Evolutionary conservation across 2,329 filamentous ascomycete genomes (phyloP), one percentile per base, ranked within the genome.

Genomic region (Polychaeton citri): DNA sequence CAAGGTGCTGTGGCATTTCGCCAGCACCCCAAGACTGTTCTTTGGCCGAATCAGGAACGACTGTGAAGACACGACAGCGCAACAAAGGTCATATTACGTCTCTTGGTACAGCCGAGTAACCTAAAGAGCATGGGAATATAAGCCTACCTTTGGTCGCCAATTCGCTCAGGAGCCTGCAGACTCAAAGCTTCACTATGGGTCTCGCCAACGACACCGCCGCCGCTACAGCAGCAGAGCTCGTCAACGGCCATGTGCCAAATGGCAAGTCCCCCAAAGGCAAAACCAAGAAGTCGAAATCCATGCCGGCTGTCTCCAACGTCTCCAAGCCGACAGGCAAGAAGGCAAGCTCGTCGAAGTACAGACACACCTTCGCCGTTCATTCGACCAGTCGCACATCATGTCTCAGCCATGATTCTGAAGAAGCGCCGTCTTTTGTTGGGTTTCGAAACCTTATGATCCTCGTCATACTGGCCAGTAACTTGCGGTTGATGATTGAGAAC

Each of bases 381-480:
- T 76, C 77, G 6, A 57, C 72, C 47, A 61, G 71, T 24, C 74
- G 76, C 39, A 75, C 81, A 6, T 94, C 88, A 17, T 86, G 81
- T 50, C 68, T 96, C 33, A 94, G 85, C 61, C 81, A 87, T 51
- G 90, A 96, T 55, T 74, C 84, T 2, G 62, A 72, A 32, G 65
- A 65, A 8, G 67, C 77, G 2, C 84, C 87, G 16, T 94, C 84
- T 57, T 96, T 95, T 54, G 34, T 37, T 19, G 90, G 90, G 1
- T 96, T 98, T 55, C 72, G 88, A 41, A 98, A 98, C 56, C 71
- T 98, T 43, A 94, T 95, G 84, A 82, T 94, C 26, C 79, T 96
- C 52, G 84, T 95, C 24, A 55, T 63, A 86, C 84, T 96, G 52
- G 85, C 88, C 34, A 90, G 87, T 51, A 98, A 98, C 56, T 62